A percentile compares a stretch with the other conserved stretches of the same genome.
Evolutionary conservation across 2,329 filamentous ascomycete species (phyloP).

Genomic region (Cercospora sp.): DNA sequence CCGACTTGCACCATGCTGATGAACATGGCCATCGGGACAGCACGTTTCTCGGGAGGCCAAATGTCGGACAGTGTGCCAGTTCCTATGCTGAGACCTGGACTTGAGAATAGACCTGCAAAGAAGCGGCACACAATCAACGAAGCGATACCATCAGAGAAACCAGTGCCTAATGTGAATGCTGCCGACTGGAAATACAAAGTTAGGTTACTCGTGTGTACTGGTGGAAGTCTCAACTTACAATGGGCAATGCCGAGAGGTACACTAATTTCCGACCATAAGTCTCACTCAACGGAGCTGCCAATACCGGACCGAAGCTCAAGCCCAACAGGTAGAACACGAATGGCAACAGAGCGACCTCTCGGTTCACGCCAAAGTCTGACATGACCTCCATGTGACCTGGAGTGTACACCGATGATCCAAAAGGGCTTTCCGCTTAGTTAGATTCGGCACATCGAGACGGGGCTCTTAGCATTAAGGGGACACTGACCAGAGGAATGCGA

Average conservation of each 20-base stretch:
- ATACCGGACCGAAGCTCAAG: constrained; percentile 57
- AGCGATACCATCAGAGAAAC: constrained; percentile 53
- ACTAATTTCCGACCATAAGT: constrained; percentile 56
- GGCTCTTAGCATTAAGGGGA: background rate
- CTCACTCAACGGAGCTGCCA: constrained; percentile 62
- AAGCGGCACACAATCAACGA: constrained; percentile 59
- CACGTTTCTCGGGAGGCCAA: constrained; percentile 22
- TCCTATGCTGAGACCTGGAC: constrained; percentile 49
- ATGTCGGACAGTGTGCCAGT: constrained; percentile 27
- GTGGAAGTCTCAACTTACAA: constrained; percentile 30
- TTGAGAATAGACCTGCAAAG: constrained; percentile 72
- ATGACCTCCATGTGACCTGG: constrained; percentile 44
- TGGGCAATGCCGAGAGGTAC: constrained; percentile 50
- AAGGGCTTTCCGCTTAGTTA: constrained; percentile 30
- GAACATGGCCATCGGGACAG: constrained; percentile 21
- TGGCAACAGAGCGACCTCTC: constrained; percentile 58
- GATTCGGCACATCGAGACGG: background rate
- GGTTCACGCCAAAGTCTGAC: constrained; percentile 54
- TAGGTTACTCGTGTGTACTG: too few species aligned
- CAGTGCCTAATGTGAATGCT: constrained; percentile 59
- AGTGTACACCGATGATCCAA: constrained; percentile 27
- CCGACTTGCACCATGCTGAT: constrained; percentile 13
- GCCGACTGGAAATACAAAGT: too few species aligned
- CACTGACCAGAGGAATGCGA: constrained; percentile 21
- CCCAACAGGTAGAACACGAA: constrained; percentile 62